These are phyloP conservation scores for Myriosclerotinia scirpicola DNA, from an alignment of 2,329 filamentous ascomycete genomes.

Conservation along the genomic window DNA sequence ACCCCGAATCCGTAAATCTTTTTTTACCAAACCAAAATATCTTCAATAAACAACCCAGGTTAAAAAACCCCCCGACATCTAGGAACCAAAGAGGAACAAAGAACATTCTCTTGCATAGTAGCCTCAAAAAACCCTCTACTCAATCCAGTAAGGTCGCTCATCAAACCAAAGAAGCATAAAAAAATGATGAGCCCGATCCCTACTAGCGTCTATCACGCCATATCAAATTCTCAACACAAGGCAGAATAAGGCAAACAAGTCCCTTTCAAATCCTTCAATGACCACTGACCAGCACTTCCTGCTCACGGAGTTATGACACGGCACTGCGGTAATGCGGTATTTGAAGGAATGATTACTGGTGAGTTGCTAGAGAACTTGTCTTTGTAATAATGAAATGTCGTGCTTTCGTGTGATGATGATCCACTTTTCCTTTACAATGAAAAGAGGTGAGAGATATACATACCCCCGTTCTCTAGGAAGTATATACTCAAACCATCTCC, in stretches of 20 bases:
- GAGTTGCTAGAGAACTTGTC: neutral
- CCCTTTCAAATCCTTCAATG: neutral
- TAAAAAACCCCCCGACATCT: neutral
- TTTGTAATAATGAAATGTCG: constrained; percentile 22
- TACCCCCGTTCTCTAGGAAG: neutral
- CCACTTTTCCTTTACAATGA: constrained; percentile 13
- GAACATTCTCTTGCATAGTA: constrained; percentile 9
- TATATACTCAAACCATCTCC: constrained; percentile 20
- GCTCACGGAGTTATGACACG: constrained; percentile 3
- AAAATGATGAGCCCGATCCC: constrained; percentile 1
- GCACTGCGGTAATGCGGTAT: neutral
- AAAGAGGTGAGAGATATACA: neutral
- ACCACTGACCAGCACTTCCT: neutral
- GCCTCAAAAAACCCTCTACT: neutral
- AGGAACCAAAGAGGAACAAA: constrained; percentile 7
- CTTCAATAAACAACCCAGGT: neutral
- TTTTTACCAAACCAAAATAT: neutral
- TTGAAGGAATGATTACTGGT: neutral
- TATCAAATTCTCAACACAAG: constrained; percentile 12
- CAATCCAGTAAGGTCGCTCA: neutral
- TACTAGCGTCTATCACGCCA: constrained; percentile 25
- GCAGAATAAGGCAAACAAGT: neutral
- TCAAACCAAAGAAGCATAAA: neutral
- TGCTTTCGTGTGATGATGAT: constrained; percentile 12
- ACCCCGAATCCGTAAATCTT: too few species aligned